Conservation (phyloP, 768 basidiomycete species). For the Rhizopogon vulgaris region DNA sequence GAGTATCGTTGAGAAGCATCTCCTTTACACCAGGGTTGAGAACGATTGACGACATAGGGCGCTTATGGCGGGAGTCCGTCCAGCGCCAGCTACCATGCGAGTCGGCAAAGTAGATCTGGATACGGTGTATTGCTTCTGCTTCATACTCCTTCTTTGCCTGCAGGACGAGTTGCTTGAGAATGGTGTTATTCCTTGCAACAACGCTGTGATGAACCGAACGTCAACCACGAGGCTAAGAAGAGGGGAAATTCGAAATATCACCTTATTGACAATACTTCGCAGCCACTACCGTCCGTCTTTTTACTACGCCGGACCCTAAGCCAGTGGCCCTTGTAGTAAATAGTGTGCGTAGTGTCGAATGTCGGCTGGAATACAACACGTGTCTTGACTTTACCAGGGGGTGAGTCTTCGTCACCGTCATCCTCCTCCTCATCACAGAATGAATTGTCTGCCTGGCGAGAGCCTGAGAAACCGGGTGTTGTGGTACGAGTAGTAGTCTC, state of each 20-base stretch:
- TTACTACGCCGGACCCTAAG: conserved; percentile 65
- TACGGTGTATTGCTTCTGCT: conserved; percentile 78
- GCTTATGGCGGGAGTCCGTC: conserved; percentile 83
- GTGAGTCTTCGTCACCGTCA: conserved; percentile 42
- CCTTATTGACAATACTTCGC: conserved; percentile 77
- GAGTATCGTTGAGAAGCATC: conserved; percentile 76
- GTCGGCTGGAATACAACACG: conserved; percentile 87
- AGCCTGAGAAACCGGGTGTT: conserved; percentile 48
- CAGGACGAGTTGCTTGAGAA: conserved; percentile 83
- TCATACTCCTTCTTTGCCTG: conserved; percentile 89
- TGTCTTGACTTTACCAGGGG: conserved; percentile 62
- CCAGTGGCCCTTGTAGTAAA: conserved; percentile 83
- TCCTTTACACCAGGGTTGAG: conserved; percentile 87
- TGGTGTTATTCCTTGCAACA: conserved; percentile 75
- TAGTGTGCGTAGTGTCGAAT: conserved; percentile 82
- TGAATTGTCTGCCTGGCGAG: conserved; percentile 44
- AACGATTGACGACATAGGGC: conserved; percentile 84
- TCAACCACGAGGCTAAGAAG: conserved; percentile 1
- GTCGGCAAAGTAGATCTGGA: conserved; percentile 88
- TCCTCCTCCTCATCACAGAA: conserved; percentile 44
- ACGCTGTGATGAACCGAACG: conserved; percentile 42
- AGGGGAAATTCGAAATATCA: conserved; percentile 21
- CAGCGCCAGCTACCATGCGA: conserved; percentile 84
- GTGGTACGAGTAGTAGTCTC: conserved; percentile 79
- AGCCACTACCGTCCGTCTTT: conserved; percentile 62